phyloP scores from a whole-genome alignment of 257 asterid genomes.

The Orobanche coerulescens region DNA sequence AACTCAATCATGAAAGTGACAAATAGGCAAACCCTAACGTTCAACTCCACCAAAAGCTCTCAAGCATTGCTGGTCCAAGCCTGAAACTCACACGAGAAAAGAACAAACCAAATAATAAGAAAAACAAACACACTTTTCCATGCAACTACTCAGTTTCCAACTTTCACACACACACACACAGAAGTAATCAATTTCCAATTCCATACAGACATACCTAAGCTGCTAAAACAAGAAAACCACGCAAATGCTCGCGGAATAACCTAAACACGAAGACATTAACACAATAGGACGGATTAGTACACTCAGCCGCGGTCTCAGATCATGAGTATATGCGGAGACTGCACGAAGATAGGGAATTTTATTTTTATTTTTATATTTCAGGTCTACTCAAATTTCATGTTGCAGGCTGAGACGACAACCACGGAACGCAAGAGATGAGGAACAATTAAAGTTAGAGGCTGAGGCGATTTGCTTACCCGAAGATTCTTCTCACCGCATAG shows the following conservation, averaged over 20 bases:
- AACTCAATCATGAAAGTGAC: slow-evolving; percentile 7
- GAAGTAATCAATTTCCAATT: not conserved
- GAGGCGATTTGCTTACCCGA: slow-evolving; percentile 31
- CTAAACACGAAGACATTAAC: not conserved
- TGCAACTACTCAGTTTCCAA: slow-evolving; percentile 19
- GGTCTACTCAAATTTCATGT: not conserved
- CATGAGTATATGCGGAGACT: slow-evolving; percentile 22
- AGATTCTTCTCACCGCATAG: slow-evolving; percentile 33
- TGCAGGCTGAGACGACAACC: slow-evolving; percentile 12
- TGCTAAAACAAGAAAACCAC: slow-evolving; percentile 6
- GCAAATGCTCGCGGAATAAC: slow-evolving; percentile 2
- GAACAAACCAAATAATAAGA: not conserved
- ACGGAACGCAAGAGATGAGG: slow-evolving; percentile 12
- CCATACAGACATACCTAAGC: slow-evolving; percentile 13
- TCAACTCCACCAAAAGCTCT: slow-evolving; percentile 12
- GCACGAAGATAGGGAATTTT: slow-evolving; percentile 24
- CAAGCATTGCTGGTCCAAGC: slow-evolving; percentile 12
- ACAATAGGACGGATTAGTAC: slow-evolving; percentile 10
- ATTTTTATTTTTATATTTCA: not conserved
- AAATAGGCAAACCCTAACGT: slow-evolving; percentile 3
- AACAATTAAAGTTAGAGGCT: slow-evolving; percentile 28
- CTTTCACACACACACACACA: not conserved
- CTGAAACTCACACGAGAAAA: slow-evolving; percentile 22
- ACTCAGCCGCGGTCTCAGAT: slow-evolving; percentile 26
- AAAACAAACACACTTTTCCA: slow-evolving; percentile 1